Conservation (phyloP, 805 yeast species). For the Hanseniaspora thailandica region DNA sequence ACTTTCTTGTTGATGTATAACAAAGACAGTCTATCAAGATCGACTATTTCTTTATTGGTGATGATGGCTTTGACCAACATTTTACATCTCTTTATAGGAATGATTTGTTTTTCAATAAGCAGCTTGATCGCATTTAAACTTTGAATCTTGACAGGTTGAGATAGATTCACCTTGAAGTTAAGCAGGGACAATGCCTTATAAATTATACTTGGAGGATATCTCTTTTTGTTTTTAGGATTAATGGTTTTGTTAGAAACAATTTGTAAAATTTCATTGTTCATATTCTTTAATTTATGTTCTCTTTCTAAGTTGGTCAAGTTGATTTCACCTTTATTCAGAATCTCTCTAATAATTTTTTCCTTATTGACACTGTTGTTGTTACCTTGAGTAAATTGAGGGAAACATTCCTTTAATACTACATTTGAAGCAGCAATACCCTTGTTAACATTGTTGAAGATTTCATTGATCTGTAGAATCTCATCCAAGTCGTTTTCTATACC, state of each 20-base stretch:
- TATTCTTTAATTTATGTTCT: constrained; percentile 56
- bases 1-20: constrained; percentile 35
- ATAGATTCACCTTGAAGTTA: constrained; percentile 65
- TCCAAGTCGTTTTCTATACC: constrained; percentile 73
- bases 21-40: constrained; percentile 34
- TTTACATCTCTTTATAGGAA: constrained; percentile 88
- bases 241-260: constrained; percentile 82
- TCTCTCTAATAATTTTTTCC: constrained; percentile 66
- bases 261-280: constrained; percentile 70
- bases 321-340: constrained; percentile 81
- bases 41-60: constrained; percentile 34
- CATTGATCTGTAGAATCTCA: constrained; percentile 93
- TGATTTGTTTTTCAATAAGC: constrained; percentile 63
- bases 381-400: constrained; percentile 7
- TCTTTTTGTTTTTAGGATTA: constrained; percentile 76
- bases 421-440: constrained; percentile 88
- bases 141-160: constrained; percentile 69
- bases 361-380: constrained; percentile 50
- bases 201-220: constrained; percentile 91
- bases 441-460: constrained; percentile 81
- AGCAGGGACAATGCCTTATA: constrained; percentile 70
- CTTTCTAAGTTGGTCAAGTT: constrained; percentile 92
- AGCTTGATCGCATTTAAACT: constrained; percentile 84
- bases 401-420: constrained; percentile 58
- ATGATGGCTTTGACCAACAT: constrained; percentile 72